These are phyloP conservation scores for Lotmaria passim DNA, from an alignment of 208 protist genomes.

Conservation along the genomic window DNA sequence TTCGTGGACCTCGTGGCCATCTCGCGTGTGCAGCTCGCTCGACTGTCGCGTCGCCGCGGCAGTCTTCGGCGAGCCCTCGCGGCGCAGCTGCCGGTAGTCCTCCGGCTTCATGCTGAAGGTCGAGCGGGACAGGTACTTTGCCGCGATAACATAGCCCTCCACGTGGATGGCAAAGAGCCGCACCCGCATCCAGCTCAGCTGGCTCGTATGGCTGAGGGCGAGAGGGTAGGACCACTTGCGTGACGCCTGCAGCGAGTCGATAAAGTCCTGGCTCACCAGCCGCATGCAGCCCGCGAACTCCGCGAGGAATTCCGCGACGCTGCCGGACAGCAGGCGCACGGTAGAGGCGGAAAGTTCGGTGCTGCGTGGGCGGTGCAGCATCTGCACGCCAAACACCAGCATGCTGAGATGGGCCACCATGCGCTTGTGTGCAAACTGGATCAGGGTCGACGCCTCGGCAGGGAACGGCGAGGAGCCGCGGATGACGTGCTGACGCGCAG, in stretches of 20 bases:
- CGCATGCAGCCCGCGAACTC: constrained; percentile 33
- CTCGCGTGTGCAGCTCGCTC: neutral
- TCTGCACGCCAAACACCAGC: constrained; percentile 39
- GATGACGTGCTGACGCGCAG: constrained; percentile 28
- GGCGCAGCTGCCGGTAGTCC: constrained; percentile 29
- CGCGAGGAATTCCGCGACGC: constrained; percentile 29
- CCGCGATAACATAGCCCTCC: constrained; percentile 41
- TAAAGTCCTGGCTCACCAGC: constrained; percentile 31
- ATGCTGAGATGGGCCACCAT: constrained; percentile 24
- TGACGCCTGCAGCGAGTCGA: constrained; percentile 32
- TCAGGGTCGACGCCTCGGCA: constrained; percentile 3
- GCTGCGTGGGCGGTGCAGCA: constrained; percentile 36
- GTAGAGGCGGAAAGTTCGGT: constrained; percentile 2
- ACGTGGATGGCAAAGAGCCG: constrained; percentile 31
- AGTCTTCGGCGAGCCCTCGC: neutral
- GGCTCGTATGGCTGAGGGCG: constrained; percentile 27
- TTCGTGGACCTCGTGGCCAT: neutral
- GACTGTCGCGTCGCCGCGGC: neutral
- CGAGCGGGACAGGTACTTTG: constrained; percentile 9
- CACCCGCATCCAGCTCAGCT: constrained; percentile 30
- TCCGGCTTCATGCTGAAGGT: constrained; percentile 13
- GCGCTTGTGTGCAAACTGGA: constrained; percentile 27
- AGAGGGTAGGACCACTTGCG: constrained; percentile 38
- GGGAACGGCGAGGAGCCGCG: constrained; percentile 37
- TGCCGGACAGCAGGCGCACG: constrained; percentile 7